Percentiles rank a stretch among this genome's conserved stretches.
Evolutionary conservation across 2,329 filamentous ascomycete genomes (phyloP).

Genomic region (Coniochaeta hoffmannii): DNA sequence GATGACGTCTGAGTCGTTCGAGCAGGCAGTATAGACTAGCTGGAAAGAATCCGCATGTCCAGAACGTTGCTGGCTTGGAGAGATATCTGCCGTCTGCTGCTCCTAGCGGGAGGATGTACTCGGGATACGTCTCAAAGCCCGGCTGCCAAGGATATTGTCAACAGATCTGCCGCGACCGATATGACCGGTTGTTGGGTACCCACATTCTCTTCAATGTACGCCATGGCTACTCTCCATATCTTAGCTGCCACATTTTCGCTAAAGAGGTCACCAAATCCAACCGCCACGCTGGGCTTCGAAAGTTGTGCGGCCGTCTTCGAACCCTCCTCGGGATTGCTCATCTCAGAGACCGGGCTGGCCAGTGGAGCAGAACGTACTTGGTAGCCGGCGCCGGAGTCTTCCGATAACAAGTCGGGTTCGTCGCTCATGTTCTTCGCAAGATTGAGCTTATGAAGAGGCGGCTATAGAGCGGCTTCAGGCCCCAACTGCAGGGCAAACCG

Average conservation of each 20-base stretch:
- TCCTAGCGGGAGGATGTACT: constrained; percentile 4
- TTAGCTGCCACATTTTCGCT: constrained; percentile 8
- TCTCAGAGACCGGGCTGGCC: background rate
- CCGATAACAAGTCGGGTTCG: background rate
- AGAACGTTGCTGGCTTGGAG: background rate
- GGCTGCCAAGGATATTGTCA: background rate
- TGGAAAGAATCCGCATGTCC: constrained; percentile 3
- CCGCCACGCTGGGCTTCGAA: background rate
- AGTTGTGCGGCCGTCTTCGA: background rate
- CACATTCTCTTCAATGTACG: constrained; percentile 4
- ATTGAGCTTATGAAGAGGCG: background rate
- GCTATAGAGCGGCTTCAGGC: background rate
- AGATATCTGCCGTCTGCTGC: constrained; percentile 4
- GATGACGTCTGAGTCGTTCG: background rate
- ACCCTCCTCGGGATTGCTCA: background rate
- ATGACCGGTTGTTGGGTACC: background rate
- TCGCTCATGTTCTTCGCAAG: background rate
- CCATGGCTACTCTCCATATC: constrained; percentile 8
- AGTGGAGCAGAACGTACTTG: background rate
- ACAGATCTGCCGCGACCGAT: too few relatives aligned
- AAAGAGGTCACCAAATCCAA: constrained; percentile 3
- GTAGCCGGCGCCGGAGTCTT: background rate
- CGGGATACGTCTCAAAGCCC: constrained; percentile 6
- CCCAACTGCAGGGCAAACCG: too few relatives aligned
- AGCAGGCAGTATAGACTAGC: background rate